Base-by-base conservation (phyloP, 257 asterid genomes). In the Solanum bulbocastanum region DNA sequence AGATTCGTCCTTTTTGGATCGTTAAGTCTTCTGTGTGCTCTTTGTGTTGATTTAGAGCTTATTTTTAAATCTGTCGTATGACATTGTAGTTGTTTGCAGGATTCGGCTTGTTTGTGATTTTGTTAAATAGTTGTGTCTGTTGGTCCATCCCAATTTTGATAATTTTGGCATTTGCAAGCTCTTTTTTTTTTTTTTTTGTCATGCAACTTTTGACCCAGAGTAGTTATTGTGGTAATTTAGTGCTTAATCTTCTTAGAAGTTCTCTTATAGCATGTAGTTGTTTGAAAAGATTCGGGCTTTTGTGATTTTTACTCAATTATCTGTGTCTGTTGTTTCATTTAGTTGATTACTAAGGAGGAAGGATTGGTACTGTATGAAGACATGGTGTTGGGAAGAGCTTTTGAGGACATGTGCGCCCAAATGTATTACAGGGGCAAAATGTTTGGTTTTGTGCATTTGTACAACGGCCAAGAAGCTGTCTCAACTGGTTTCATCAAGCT, bases 381-480 rank as follows among this genome's bases (percentile, higher is more conserved):
- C 92, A 95, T 97, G 99, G 79, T 91, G 46, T 87, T 97, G 84
- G 99, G 99, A 83, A 92, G 99, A 91, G 52, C 94, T 40, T 97
- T 97, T 14, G 99, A 97, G 94, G 99, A 97, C 86, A 97, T 96
- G 98, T 96, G 99, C 89, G 99, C 99, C 78, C 99, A 97, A 92
- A 97, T 96, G 99, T 97, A 97, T 90, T 97, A 96, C 93, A 90
- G 99, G 83, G 99, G 99, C 69, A 97, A 97, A 90, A 97, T 97
- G 99, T 97, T 97, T 88, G 99, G 99, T 33, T 96, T 97, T 68
- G 99, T 96, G 71, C 99, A 96, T 90, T 92, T 97, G 90, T 97
- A 97, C 92, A 96, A 97, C 6, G 99, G 99, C 56, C 99, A 97
- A 90, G 99, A 96, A 92, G 99, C 98, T 15, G 98, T 97, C 1